A percentile compares a stretch with the other conserved stretches of the same genome.
Evolutionary conservation across 305 asterid species (phyloP).

Genomic region (Vinca major): DNA sequence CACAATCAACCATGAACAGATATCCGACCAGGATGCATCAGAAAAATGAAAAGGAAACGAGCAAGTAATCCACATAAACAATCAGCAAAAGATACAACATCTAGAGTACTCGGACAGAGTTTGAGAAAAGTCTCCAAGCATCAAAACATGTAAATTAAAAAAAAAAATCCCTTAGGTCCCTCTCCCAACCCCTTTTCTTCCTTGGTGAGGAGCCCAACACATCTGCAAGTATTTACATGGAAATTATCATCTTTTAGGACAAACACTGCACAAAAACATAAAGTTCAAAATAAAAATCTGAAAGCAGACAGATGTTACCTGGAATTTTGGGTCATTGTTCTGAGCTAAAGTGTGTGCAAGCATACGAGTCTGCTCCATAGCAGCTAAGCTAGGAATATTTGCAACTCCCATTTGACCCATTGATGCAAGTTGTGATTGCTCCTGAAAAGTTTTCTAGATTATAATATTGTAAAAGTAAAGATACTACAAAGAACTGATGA

Average conservation of each 20-base stretch:
- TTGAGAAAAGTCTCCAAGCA: background rate
- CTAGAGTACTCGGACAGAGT: background rate
- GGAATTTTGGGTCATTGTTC: conserved; percentile 91
- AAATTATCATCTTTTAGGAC: background rate
- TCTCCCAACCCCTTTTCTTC: background rate
- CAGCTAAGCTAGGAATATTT: conserved; percentile 52
- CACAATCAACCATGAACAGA: too few relatives aligned
- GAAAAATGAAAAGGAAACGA: background rate
- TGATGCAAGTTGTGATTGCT: conserved; percentile 65
- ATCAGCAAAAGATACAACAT: background rate
- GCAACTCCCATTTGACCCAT: conserved; percentile 64
- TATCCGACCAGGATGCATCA: background rate
- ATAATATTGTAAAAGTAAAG: background rate
- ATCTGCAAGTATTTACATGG: background rate
- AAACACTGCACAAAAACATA: background rate
- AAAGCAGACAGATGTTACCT: conserved; percentile 36
- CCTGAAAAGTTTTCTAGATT: conserved; percentile 41
- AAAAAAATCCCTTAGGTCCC: background rate
- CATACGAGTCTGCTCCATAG: conserved; percentile 92
- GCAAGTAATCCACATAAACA: background rate
- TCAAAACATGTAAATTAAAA: background rate
- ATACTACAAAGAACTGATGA: background rate
- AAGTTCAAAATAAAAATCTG: background rate
- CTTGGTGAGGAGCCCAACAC: background rate
- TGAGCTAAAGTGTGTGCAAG: conserved; percentile 94